Evolutionary conservation across 2,329 filamentous ascomycete genomes (phyloP), one percentile per base, ranked within the genome.

Genomic region (Aspergillus piperis): DNA sequence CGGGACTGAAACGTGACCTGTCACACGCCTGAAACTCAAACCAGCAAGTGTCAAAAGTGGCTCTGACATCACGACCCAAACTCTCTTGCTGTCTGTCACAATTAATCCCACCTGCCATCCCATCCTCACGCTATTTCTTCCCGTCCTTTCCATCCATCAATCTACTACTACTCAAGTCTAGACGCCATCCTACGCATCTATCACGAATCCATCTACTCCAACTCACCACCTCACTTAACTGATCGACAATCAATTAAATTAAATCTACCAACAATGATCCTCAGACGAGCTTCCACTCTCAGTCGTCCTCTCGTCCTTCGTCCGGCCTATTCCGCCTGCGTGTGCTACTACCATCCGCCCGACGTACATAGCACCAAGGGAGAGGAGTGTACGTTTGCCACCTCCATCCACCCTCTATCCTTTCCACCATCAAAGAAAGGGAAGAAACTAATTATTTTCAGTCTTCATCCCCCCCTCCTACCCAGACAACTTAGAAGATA

Each of bases 381-480:
- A 15, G 60, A 60, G 8, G 58, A 60, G n/a, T 54, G 58, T 58
- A 55, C 19, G 58, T 57, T n/a, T 17, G 17, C 21, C 23, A 21
- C 25, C 6, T 2, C 5, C 21, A 19, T 44, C n/a, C 1, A 10
- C 6, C 3, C 6, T 15, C 8, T 32, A 17, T 5, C 6, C 10
- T 11, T 6, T 8, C 13, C 3, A 25, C n/a, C 15, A 6, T 13
- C 11, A 7, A 8, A 42, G 39, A 6, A 21, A 5, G 3, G 6
- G 23, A 2, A 25, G 3, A 7, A 39, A 4, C 2, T 13, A 47
- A 32, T 5, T 3, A 13, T 13, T 19, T 3, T n/a, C 8, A 64
- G 62, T 62, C 8, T 64, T 56, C 48, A 60, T 64, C 13, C 27
- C 60, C 7, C 21, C 62, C 3, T 49, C 60, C 3, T 64, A 52